These are phyloP conservation scores for Pachysandra terminalis DNA, from an alignment of 164 flowering plant species.

Conservation along the genomic window DNA sequence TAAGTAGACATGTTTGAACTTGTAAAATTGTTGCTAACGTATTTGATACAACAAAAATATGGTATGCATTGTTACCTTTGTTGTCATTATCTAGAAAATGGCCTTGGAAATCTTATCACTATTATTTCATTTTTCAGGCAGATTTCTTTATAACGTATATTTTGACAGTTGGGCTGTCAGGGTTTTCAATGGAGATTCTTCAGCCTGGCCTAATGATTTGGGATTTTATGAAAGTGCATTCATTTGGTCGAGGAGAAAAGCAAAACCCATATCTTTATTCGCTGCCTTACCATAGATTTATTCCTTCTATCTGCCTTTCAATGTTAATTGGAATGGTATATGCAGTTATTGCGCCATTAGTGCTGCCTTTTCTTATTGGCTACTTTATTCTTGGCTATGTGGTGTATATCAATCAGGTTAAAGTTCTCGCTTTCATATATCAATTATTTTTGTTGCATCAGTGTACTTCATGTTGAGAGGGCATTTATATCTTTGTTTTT, in stretches of 20 bases:
- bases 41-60: too few relatives aligned
- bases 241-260: constrained; percentile 44
- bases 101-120: neutral
- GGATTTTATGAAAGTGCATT: constrained; percentile 45
- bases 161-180: constrained; percentile 74
- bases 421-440: neutral
- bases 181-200: constrained; percentile 81
- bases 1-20: too few relatives aligned
- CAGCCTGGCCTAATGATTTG: constrained; percentile 66
- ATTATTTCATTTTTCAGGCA: constrained; percentile 44
- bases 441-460: neutral
- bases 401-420: constrained; percentile 81
- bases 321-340: constrained; percentile 82
- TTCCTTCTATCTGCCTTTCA: constrained; percentile 60
- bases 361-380: constrained; percentile 81
- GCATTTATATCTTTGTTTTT: neutral
- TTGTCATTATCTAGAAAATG: neutral
- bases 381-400: constrained; percentile 75
- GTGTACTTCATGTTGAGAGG: neutral
- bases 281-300: constrained; percentile 63
- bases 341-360: constrained; percentile 73
- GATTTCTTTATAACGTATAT: constrained; percentile 91
- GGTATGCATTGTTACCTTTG: too few relatives aligned
- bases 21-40: too few relatives aligned
- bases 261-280: constrained; percentile 62